Conservation (phyloP, 2,329 filamentous ascomycete genomes). For the Trichoderma harzianum region DNA sequence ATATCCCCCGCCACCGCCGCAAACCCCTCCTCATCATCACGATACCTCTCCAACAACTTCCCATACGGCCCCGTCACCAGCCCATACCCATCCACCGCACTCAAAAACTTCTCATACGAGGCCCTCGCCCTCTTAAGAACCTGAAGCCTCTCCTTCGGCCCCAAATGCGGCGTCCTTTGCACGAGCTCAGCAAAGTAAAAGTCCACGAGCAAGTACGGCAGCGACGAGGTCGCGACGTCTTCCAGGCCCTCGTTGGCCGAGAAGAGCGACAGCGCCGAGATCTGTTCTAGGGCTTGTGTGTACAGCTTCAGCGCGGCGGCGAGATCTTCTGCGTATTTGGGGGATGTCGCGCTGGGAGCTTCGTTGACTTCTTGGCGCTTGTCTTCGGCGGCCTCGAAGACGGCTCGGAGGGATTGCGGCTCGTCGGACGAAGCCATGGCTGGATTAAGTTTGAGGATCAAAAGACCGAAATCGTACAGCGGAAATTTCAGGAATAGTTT, state of each 20-base stretch:
- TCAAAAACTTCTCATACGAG: constrained; percentile 75
- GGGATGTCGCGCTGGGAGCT: constrained; percentile 61
- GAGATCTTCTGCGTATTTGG: constrained; percentile 66
- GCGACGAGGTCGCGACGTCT: constrained; percentile 77
- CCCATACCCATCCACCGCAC: constrained; percentile 73
- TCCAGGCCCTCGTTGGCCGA: constrained; percentile 86
- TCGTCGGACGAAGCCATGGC: constrained; percentile 33
- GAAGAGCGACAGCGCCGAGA: constrained; percentile 74
- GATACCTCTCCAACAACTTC: constrained; percentile 69
- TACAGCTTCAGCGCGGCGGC: constrained; percentile 66
- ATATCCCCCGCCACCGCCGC: constrained; percentile 62
- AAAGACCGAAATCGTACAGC: not conserved
- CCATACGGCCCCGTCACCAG: constrained; percentile 64
- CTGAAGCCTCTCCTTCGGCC: constrained; percentile 54
- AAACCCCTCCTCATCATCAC: constrained; percentile 69
- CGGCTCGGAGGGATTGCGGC: constrained; percentile 48
- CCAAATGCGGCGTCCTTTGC: constrained; percentile 58
- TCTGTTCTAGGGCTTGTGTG: constrained; percentile 66
- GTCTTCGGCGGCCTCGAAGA: constrained; percentile 50
- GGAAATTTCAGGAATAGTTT: not conserved
- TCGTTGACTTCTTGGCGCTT: constrained; percentile 58
- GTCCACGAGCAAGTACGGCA: constrained; percentile 79
- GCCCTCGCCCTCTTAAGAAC: constrained; percentile 62
- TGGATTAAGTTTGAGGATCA: not conserved
- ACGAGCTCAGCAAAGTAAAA: constrained; percentile 78